Base-by-base conservation (phyloP, 176 grass and related monocot species). In the Eleusine coracana region DNA sequence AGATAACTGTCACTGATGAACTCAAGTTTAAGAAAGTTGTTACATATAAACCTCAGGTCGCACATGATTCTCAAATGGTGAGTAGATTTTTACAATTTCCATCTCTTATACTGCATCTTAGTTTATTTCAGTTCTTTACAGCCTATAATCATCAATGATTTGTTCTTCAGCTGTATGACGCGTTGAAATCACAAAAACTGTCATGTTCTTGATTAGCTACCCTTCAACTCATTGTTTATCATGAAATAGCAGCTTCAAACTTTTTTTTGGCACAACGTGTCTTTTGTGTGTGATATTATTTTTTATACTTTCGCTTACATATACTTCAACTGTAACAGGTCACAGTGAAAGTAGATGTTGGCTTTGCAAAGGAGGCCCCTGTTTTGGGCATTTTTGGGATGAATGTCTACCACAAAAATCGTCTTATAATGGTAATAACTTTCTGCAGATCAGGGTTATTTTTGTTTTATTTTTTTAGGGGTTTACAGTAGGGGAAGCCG, bases 341-440 rank as follows among this genome's bases (percentile, higher is more conserved):
- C 6, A 44, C 84, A 29, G 92, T 93, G 66, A 84, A 88, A 69
- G 77, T 91, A 77, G 92, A 90, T 76, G 78, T 98, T 80, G 96
- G 96, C 50, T 98, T 98, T 84, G 96, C 96, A 86, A 98, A 98
- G 79, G 96, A 98, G 76, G 96, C 96, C 39, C 96, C 96, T 72
- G 77, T 98, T 93, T 82, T 98, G 79, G 96, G 96, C 28, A 98
- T 98, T 84, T 98, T 98, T 72, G 96, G 96, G 31, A 81, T 98
- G 82, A 98, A 98, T 86, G 96, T 98, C 54, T 98, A 98, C 78
- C 92, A 98, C 81, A 98, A 95, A 75, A 93, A 95, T 86, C 92
- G 96, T 69, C 90, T 98, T 68, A 95, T 98, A 79, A 95, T 98
- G 96, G 96, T 98, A 88, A 81, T 15, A 4, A 10, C 61, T 76